Evolutionary conservation across 2,329 filamentous ascomycete genomes (phyloP).

Genomic region (Stagonosporopsis rhizophila): DNA sequence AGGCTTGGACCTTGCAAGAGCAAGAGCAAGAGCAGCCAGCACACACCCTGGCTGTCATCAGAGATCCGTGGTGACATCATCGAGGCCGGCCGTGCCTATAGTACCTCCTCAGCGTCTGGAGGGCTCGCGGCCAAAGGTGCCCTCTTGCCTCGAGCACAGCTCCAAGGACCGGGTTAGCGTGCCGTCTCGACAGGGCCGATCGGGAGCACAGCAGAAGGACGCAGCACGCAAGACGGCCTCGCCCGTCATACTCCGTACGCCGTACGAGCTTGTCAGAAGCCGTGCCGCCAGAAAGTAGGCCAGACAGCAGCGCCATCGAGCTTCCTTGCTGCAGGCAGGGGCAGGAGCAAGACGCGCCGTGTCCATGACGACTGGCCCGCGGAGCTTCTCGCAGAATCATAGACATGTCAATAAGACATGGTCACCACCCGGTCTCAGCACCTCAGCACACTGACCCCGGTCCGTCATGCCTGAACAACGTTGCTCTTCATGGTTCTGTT

Average conservation of each 20-base stretch:
- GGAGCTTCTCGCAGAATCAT: background rate
- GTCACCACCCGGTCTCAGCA: background rate
- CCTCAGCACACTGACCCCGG: background rate
- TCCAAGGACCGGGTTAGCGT: slow-evolving; percentile 24
- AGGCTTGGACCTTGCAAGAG: background rate
- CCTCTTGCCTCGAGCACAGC: slow-evolving; percentile 21
- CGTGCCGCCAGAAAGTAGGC: background rate
- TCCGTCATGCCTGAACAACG: background rate
- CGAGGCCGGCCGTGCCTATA: slow-evolving; percentile 1
- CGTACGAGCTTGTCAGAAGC: background rate
- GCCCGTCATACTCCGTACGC: slow-evolving; percentile 13
- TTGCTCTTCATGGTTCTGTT: slow-evolving; percentile 4
- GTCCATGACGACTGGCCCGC: background rate
- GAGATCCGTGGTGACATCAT: slow-evolving; percentile 1
- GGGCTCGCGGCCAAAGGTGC: background rate
- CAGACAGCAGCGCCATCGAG: too few species aligned
- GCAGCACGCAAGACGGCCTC: slow-evolving; percentile 21
- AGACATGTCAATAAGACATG: background rate
- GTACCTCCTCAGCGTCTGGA: background rate
- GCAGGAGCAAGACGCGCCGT: background rate
- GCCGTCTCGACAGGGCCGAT: slow-evolving; percentile 15
- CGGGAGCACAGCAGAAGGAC: slow-evolving; percentile 20
- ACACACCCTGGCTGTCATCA: background rate
- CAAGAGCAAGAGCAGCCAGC: too few species aligned
- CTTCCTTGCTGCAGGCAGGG: background rate